Evolutionary conservation across 2,329 filamentous ascomycete species (phyloP).

Genomic region (Phoma sp.): DNA sequence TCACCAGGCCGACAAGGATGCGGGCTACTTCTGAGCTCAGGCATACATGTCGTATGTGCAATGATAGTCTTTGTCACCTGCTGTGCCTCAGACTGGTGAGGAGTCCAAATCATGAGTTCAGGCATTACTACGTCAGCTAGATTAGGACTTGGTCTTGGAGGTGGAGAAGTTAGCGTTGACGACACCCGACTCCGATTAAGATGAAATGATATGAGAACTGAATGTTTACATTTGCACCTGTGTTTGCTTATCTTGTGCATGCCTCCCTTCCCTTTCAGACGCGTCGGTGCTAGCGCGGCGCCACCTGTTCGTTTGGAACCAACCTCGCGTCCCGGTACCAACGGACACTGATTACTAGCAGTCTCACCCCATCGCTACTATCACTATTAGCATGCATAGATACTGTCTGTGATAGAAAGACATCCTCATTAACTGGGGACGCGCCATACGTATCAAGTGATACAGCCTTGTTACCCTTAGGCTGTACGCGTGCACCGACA

Average conservation of each 20-base stretch:
- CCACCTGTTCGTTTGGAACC: conserved; percentile 8
- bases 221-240: not conserved
- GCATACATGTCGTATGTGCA: not conserved
- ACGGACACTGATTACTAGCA: not conserved
- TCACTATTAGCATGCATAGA: not conserved
- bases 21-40: not conserved
- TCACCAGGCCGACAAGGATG: conserved; percentile 5
- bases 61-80: not conserved
- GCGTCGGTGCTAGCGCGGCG: conserved; percentile 10
- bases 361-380: not conserved
- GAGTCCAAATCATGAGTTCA: not conserved
- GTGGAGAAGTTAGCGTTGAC: not conserved
- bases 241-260: not conserved
- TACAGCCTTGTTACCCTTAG: conserved; percentile 3
- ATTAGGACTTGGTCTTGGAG: too few relatives aligned
- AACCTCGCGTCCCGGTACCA: not conserved
- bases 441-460: not conserved
- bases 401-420: not conserved
- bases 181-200: not conserved
- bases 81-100: conserved; percentile 3
- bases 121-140: not conserved
- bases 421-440: not conserved
- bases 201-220: not conserved
- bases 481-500: conserved; percentile 2
- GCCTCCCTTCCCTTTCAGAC: not conserved